These are phyloP conservation scores for Fraxinus dipetala DNA, from an alignment of 305 asterid species.

Conservation along the genomic window DNA sequence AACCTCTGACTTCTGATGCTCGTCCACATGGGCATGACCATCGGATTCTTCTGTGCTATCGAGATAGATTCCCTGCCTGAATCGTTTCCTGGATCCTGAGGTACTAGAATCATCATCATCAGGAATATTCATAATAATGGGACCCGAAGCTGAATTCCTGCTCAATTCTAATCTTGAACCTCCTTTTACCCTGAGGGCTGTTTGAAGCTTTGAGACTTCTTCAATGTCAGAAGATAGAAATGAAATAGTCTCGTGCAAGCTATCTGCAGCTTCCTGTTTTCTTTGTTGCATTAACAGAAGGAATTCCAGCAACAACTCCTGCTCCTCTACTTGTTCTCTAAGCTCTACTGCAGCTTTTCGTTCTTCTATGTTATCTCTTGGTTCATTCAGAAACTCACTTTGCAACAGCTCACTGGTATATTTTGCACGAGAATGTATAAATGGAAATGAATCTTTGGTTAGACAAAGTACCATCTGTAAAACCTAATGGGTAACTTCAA, in stretches of 20 bases:
- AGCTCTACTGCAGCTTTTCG: conserved; percentile 83
- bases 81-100: conserved; percentile 69
- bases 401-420: conserved; percentile 52
- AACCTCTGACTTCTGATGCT: conserved; percentile 31
- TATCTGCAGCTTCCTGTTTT: conserved; percentile 69
- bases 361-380: conserved; percentile 72
- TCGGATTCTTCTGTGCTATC: conserved; percentile 35
- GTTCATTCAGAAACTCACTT: conserved; percentile 84
- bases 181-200: conserved; percentile 43
- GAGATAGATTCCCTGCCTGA: conserved; percentile 45
- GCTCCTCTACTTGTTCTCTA: conserved; percentile 82
- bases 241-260: conserved; percentile 58
- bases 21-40: conserved; percentile 30
- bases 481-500: neutral
- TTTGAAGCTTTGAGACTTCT: conserved; percentile 67
- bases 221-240: conserved; percentile 71
- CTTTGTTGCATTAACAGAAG: conserved; percentile 66
- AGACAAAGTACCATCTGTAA: neutral
- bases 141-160: conserved; percentile 36
- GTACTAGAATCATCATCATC: conserved; percentile 59
- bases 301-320: conserved; percentile 82
- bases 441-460: neutral
- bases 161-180: conserved; percentile 36
- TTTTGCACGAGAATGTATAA: neutral
- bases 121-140: conserved; percentile 26